A percentile compares a stretch with the other conserved stretches of the same genome.
Conservation (phyloP, 352 stramenopile genomes). For the Globisporangium nodosum region DNA sequence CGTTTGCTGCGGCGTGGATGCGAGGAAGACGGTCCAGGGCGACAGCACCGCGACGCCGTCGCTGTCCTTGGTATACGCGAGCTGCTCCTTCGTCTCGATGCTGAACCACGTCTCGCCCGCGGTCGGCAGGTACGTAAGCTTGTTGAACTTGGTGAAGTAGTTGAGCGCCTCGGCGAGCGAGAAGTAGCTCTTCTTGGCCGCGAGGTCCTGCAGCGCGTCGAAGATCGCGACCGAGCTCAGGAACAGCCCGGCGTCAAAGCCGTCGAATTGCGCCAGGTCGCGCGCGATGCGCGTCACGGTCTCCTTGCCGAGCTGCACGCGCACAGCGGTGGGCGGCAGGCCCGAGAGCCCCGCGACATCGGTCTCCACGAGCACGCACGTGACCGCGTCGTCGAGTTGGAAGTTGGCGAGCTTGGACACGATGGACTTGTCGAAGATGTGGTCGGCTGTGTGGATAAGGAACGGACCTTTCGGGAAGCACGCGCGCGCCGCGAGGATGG, state of each 20-base stretch:
- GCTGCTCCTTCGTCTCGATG: constrained; percentile 72
- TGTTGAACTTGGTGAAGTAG: constrained; percentile 58
- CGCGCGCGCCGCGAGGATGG: constrained; percentile 66
- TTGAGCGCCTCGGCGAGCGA: constrained; percentile 81
- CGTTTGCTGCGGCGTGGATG: constrained; percentile 23
- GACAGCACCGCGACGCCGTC: constrained; percentile 54
- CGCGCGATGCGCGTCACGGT: constrained; percentile 65
- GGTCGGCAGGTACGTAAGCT: constrained; percentile 66
- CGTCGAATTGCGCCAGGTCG: constrained; percentile 64
- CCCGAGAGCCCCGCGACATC: constrained; percentile 54
- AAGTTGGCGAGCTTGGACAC: constrained; percentile 65
- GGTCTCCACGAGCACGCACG: constrained; percentile 72
- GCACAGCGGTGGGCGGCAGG: constrained; percentile 57
- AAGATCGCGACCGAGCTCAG: constrained; percentile 66
- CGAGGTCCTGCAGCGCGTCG: constrained; percentile 75
- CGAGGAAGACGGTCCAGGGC: constrained; percentile 74
- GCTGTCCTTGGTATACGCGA: constrained; percentile 47
- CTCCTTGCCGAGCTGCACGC: constrained; percentile 52
- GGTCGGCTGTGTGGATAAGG: constrained; percentile 81
- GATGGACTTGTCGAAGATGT: constrained; percentile 79
- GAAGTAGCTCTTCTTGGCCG: constrained; percentile 82
- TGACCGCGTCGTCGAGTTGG: constrained; percentile 61
- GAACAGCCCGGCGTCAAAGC: constrained; percentile 74
- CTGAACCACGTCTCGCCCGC: constrained; percentile 66
- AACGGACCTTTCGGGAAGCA: constrained; percentile 70